phyloP scores from a whole-genome alignment of 352 stramenopile species.

The Proteromonas lacertae region DNA sequence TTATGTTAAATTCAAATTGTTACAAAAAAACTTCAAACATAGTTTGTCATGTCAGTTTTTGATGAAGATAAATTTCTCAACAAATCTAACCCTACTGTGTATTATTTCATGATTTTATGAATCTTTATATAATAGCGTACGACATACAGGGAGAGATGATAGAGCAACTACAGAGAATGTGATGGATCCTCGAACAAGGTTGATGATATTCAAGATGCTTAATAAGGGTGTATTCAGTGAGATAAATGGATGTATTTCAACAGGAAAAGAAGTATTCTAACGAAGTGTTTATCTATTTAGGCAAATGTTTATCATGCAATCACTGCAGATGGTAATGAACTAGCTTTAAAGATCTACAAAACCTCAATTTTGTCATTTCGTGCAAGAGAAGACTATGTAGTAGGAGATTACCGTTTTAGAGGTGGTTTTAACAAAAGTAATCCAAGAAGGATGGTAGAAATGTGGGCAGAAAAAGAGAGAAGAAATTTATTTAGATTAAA shows the following conservation, averaged over 20 bases:
- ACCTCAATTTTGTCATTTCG: conserved; percentile 95
- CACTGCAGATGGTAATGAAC: conserved; percentile 20
- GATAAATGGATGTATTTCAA: conserved; percentile 93
- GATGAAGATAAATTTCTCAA: too few species aligned
- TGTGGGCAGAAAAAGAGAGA: conserved; percentile 98
- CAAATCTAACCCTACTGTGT: too few species aligned
- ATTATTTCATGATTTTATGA: too few species aligned
- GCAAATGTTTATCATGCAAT: conserved; percentile 95
- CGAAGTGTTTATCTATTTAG: neutral
- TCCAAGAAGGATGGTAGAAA: conserved; percentile 95
- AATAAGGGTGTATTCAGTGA: conserved; percentile 67
- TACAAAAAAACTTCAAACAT: too few species aligned
- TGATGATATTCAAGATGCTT: conserved; percentile 95
- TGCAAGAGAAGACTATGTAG: conserved; percentile 93
- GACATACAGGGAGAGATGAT: conserved; percentile 81
- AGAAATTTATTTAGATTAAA: conserved; percentile 71
- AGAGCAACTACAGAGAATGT: conserved; percentile 84
- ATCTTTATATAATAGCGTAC: too few species aligned
- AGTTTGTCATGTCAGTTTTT: too few species aligned
- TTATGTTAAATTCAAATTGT: too few species aligned
- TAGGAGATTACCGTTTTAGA: conserved; percentile 80
- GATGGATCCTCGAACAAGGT: conserved; percentile 79
- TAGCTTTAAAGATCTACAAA: conserved; percentile 64
- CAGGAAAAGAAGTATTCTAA: conserved; percentile 55
- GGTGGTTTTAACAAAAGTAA: conserved; percentile 81